Evolutionary conservation across 208 protist species (phyloP).

Genomic region (Acanthamoeba castellanii): DNA sequence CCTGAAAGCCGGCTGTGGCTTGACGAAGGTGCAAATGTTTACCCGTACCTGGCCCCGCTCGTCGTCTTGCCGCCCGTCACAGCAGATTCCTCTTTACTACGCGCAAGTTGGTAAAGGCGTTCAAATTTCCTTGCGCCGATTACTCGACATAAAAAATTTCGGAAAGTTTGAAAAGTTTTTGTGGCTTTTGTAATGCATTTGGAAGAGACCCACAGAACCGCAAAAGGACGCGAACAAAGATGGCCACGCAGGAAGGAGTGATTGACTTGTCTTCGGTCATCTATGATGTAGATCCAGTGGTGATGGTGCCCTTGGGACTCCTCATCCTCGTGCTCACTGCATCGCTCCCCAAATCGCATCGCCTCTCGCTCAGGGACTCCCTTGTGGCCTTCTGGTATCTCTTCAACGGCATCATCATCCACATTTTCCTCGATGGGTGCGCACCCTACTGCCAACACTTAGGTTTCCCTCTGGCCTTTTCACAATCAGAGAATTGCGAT

Average conservation of each 20-base stretch:
- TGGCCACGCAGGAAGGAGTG: background rate
- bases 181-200: background rate
- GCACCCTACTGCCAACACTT: background rate
- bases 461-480: too few relatives aligned
- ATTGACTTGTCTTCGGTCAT: constrained; percentile 9
- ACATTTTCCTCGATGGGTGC: constrained; percentile 63
- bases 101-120: too few relatives aligned
- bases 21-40: too few relatives aligned
- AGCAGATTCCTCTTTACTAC: too few relatives aligned
- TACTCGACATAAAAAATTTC: background rate
- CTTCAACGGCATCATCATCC: constrained; percentile 60
- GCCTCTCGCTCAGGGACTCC: background rate
- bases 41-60: too few relatives aligned
- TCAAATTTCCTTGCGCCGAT: background rate
- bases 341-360: background rate
- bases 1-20: too few relatives aligned
- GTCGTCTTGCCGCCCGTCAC: too few relatives aligned
- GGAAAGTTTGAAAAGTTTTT: background rate
- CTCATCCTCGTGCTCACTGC: background rate
- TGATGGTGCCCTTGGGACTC: background rate
- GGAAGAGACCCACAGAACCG: background rate
- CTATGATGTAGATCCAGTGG: constrained; percentile 21
- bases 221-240: too few relatives aligned
- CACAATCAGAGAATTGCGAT: background rate
- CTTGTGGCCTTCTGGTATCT: constrained; percentile 39